phyloP scores from a whole-genome alignment of 2,329 filamentous ascomycete species.

The Penicillium sp. region DNA sequence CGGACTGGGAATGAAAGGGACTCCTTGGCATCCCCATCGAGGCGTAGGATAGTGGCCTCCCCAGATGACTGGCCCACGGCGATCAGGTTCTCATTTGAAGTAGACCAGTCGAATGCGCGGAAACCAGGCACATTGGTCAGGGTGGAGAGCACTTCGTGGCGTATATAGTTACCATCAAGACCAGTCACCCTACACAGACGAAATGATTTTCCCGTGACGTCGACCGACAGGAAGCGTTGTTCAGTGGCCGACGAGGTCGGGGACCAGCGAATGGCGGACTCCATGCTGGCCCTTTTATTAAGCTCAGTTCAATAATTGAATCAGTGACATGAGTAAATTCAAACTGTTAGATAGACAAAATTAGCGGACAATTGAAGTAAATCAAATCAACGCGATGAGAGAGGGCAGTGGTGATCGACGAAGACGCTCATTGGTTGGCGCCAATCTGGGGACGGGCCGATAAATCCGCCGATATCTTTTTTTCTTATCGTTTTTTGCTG shows the following conservation, averaged over 20 bases:
- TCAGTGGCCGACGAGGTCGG: constrained; percentile 53
- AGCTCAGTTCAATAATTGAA: neutral
- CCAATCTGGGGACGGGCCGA: constrained; percentile 33
- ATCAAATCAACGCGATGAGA: constrained; percentile 8
- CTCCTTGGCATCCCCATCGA: constrained; percentile 50
- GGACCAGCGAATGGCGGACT: constrained; percentile 61
- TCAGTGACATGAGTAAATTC: neutral
- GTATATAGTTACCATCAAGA: constrained; percentile 41
- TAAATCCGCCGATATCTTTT: constrained; percentile 27
- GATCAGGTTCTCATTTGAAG: constrained; percentile 55
- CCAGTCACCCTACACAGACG: constrained; percentile 53
- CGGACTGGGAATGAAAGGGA: constrained; percentile 56
- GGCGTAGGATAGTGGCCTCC: constrained; percentile 57
- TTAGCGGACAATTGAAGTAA: neutral
- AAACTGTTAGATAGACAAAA: neutral
- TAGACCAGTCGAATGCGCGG: constrained; percentile 65
- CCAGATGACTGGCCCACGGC: constrained; percentile 61
- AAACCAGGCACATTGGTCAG: constrained; percentile 59
- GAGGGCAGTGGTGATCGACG: constrained; percentile 5
- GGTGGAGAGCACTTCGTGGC: constrained; percentile 53
- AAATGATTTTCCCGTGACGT: constrained; percentile 59
- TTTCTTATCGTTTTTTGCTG: constrained; percentile 14
- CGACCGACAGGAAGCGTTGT: constrained; percentile 60
- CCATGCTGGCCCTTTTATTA: constrained; percentile 24
- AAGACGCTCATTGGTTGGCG: constrained; percentile 26